Conservation (phyloP, 306 rosid genomes). For the Prunus dulcis region DNA sequence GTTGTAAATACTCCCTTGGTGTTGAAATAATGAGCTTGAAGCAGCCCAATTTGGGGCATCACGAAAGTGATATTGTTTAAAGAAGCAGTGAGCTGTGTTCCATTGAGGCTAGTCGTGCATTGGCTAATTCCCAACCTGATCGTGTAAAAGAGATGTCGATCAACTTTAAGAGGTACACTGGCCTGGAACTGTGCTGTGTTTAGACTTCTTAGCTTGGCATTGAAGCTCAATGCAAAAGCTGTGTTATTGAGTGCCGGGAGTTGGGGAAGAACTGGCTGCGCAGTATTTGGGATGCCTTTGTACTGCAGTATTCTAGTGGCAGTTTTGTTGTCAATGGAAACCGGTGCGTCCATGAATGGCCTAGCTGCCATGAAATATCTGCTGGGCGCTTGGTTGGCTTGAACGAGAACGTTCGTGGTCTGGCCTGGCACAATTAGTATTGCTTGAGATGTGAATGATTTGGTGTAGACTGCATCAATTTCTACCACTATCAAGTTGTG, state of each 20-base stretch:
- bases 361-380: constrained; percentile 32
- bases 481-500: constrained; percentile 35
- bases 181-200: constrained; percentile 30
- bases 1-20: constrained; percentile 35
- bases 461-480: constrained; percentile 33
- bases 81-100: constrained; percentile 30
- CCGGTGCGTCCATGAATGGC: constrained; percentile 31
- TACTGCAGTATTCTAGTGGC: constrained; percentile 31
- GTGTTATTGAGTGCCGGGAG: constrained; percentile 32
- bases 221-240: constrained; percentile 15
- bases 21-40: constrained; percentile 35
- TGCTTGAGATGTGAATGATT: constrained; percentile 31
- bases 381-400: constrained; percentile 18
- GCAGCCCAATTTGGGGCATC: constrained; percentile 32
- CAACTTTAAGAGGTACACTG: constrained; percentile 29
- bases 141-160: constrained; percentile 28
- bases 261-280: constrained; percentile 24
- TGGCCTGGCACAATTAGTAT: constrained; percentile 36
- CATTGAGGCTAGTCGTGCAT: constrained; percentile 24
- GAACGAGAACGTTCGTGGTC: constrained; percentile 35
- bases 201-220: constrained; percentile 17
- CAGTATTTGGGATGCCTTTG: constrained; percentile 28
- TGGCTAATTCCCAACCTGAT: constrained; percentile 25
- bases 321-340: constrained; percentile 27
- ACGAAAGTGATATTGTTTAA: constrained; percentile 33